These are phyloP conservation scores for Mariannaea sp. DNA, from an alignment of 2,329 filamentous ascomycete genomes.

Conservation along the genomic window DNA sequence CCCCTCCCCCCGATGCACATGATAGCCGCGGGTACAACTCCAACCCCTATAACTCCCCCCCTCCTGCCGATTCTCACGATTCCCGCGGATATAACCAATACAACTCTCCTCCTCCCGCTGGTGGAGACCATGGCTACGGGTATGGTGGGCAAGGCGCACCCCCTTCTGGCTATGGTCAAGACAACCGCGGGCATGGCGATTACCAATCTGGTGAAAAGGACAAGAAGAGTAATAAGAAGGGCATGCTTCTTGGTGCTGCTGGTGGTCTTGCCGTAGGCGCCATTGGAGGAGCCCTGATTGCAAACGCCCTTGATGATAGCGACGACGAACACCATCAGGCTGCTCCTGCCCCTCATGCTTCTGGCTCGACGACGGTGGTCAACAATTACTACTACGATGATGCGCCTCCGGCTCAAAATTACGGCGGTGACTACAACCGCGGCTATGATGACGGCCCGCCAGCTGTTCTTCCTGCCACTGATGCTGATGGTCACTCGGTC, in stretches of 20 bases:
- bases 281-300: constrained; percentile 62
- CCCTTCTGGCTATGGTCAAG: constrained; percentile 20
- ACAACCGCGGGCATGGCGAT: too few species aligned
- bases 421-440: constrained; percentile 24
- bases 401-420: not conserved
- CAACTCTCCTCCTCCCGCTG: constrained; percentile 20
- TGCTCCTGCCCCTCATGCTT: constrained; percentile 17
- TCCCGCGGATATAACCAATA: too few species aligned
- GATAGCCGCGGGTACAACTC: too few species aligned
- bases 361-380: not conserved
- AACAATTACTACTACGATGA: constrained; percentile 15
- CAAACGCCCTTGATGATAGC: constrained; percentile 52
- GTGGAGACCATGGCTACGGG: constrained; percentile 17
- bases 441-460: constrained; percentile 38
- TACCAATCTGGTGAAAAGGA: too few species aligned
- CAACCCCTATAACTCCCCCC: constrained; percentile 20
- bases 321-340: constrained; percentile 28
- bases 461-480: constrained; percentile 44
- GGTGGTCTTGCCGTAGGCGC: constrained; percentile 63
- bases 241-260: constrained; percentile 62
- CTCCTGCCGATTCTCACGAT: constrained; percentile 22
- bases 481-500: constrained; percentile 49
- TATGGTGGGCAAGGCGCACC: too few species aligned
- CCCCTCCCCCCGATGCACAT: constrained; percentile 24
- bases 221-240: constrained; percentile 54